Conservation (phyloP, 768 basidiomycete genomes). For the Leccinum broughii region DNA sequence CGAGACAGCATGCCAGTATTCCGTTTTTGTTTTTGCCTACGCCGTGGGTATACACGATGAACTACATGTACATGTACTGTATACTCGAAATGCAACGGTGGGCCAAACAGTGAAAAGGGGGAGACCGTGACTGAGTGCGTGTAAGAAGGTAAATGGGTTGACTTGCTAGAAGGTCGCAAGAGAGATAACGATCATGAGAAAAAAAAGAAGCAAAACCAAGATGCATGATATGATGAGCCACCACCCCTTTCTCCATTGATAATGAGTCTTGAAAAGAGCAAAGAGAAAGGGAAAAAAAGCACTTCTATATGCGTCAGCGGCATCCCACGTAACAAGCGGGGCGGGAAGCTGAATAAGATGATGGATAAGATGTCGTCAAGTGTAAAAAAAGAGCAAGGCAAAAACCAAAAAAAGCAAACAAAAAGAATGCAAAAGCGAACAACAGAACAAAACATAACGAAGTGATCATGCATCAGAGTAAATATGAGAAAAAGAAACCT, state of each 20-base stretch:
- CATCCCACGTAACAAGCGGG: slow-evolving; percentile 21
- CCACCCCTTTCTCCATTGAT: slow-evolving; percentile 9
- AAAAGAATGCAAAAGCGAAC: slow-evolving; percentile 15
- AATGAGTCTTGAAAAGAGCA: slow-evolving; percentile 9
- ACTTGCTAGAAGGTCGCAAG: slow-evolving; percentile 2
- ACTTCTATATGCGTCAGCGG: slow-evolving; percentile 30
- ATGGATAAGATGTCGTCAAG: slow-evolving; percentile 30
- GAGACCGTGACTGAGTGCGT: neutral
- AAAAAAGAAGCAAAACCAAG: slow-evolving; percentile 9
- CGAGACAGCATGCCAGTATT: neutral
- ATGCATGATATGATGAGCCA: slow-evolving; percentile 6
- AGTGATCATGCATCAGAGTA: slow-evolving; percentile 14
- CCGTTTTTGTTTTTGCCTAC: neutral
- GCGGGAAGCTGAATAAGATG: slow-evolving; percentile 29
- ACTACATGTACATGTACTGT: neutral
- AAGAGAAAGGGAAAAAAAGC: slow-evolving; percentile 1
- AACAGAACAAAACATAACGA: slow-evolving; percentile 25
- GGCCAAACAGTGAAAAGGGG: neutral
- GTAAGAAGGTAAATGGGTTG: neutral
- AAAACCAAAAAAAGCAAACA: neutral
- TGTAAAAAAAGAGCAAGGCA: slow-evolving; percentile 1
- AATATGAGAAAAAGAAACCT: slow-evolving; percentile 10
- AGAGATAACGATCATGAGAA: slow-evolving; percentile 19
- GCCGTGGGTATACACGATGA: neutral
- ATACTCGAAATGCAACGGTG: neutral